Evolutionary conservation across 2,329 filamentous ascomycete species (phyloP).

Genomic region (Coniochaeta pulveracea): DNA sequence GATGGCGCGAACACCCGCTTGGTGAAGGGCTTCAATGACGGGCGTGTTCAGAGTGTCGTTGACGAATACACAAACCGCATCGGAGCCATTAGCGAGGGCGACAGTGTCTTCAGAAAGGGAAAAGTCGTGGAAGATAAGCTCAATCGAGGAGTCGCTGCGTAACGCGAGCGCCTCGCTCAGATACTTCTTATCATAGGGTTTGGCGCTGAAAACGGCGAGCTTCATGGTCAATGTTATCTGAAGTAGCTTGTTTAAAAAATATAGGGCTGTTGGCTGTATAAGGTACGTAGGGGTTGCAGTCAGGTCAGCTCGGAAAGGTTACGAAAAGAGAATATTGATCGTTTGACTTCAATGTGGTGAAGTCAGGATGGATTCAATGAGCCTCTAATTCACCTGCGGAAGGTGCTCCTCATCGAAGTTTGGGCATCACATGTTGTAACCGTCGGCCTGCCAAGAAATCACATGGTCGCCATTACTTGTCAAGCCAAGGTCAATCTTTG

Average conservation of each 20-base stretch:
- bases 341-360: no score
- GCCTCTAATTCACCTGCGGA: no score
- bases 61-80: constrained; percentile 57
- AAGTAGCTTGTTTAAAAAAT: not conserved
- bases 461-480: no score
- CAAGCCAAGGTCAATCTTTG: no score
- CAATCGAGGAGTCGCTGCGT: constrained; percentile 21
- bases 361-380: no score
- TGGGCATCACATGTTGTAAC: no score
- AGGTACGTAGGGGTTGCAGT: no score
- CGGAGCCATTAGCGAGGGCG: constrained; percentile 35
- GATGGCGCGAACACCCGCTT: constrained; percentile 41
- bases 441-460: no score
- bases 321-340: no score
- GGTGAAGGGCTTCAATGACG: constrained; percentile 39
- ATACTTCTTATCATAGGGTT: constrained; percentile 49
- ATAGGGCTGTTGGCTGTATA: not conserved
- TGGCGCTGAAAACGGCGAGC: constrained; percentile 53
- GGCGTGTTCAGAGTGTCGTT: constrained; percentile 45
- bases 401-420: no score
- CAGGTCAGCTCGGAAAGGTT: no score
- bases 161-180: constrained; percentile 30
- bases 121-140: constrained; percentile 47
- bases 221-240: constrained; percentile 33
- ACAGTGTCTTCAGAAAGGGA: constrained; percentile 44